These are phyloP conservation scores for Chaetomiaceae sp. DNA, from an alignment of 2,329 filamentous ascomycete genomes.

Conservation along the genomic window DNA sequence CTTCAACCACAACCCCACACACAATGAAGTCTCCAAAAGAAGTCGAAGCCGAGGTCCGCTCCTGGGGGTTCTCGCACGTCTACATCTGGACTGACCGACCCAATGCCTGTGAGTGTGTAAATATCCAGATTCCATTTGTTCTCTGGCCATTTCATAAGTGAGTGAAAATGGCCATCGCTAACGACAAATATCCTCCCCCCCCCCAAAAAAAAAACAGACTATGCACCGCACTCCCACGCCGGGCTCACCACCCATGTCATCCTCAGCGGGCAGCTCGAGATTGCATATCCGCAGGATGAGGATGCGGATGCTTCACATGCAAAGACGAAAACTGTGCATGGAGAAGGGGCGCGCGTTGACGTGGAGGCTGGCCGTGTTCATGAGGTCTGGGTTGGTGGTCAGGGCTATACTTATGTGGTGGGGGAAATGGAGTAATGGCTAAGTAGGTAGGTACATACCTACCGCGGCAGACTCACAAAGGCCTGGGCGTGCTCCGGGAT, in stretches of 20 bases:
- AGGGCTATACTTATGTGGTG: conserved; percentile 66
- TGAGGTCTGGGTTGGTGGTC: conserved; percentile 64
- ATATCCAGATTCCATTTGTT: no score
- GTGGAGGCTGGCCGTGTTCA: conserved; percentile 61
- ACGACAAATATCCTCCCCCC: no score
- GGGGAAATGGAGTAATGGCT: conserved; percentile 34
- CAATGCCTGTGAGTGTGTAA: conserved; percentile 47
- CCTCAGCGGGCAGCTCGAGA: conserved; percentile 58
- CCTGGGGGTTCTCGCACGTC: conserved; percentile 65
- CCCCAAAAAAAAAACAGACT: conserved; percentile 38
- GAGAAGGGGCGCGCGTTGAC: conserved; percentile 59
- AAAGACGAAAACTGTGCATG: conserved; percentile 55
- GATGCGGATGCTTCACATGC: conserved; percentile 46
- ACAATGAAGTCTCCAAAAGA: conserved; percentile 40
- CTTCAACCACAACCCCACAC: no score
- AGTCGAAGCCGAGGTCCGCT: conserved; percentile 57
- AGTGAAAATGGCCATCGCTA: neutral
- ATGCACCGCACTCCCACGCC: conserved; percentile 61
- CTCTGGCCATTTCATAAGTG: no score
- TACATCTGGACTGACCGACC: conserved; percentile 67
- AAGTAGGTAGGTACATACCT: neutral
- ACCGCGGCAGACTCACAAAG: no score
- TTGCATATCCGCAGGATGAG: conserved; percentile 60
- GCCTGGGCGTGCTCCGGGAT: conserved; percentile 32
- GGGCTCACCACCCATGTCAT: conserved; percentile 67